Evolutionary conservation across 306 rosid genomes (phyloP), one percentile per base, ranked within the genome.

Genomic region (Parietaria judaica): DNA sequence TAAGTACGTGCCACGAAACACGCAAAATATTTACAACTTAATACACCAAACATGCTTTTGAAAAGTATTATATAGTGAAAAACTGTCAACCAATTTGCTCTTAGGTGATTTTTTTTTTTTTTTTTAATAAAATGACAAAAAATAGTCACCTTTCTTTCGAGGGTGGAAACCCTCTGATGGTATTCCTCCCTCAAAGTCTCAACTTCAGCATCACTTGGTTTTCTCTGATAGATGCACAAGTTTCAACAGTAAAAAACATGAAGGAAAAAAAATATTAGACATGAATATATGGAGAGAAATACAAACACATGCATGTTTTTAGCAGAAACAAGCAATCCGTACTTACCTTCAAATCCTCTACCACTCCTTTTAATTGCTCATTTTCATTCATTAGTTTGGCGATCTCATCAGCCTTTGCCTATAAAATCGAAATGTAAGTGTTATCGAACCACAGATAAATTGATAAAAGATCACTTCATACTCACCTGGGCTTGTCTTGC

Each of bases 401-500:
- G 64, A 94, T 94, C 67, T 94, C 99, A 49, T 89, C 97, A 58
- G 99, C 99, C 78, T 94, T 94, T 66, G 91, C 95, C 99, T 94
- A 84, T 44, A 61, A 71, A 51, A 5, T 35, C 41, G 3, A 41
- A 47, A 64, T 37, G 7, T 43, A 15, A 48, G 41, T 41, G 11
- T 53, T 48, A 58, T 34, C 54, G 35, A 63, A 38, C 15, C 73
- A 63, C n/a, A 55, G 58, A 63, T 50, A 80, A 65, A 60, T 58
- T 45, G 55, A 51, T 58, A 64, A 36, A 57, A 69, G 60, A 59
- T 74, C 65, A 65, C 54, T 39, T 36, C 47, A 70, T 51, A 69
- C 72, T 66, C 81, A 89, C 99, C 97, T 94, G 99, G 71, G 99
- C 91, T 61, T 94, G 99, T 76, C 91, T 89, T 69, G 97, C 99